phyloP scores from a whole-genome alignment of 2,329 filamentous ascomycete genomes.

The Bretziella fagacearum region DNA sequence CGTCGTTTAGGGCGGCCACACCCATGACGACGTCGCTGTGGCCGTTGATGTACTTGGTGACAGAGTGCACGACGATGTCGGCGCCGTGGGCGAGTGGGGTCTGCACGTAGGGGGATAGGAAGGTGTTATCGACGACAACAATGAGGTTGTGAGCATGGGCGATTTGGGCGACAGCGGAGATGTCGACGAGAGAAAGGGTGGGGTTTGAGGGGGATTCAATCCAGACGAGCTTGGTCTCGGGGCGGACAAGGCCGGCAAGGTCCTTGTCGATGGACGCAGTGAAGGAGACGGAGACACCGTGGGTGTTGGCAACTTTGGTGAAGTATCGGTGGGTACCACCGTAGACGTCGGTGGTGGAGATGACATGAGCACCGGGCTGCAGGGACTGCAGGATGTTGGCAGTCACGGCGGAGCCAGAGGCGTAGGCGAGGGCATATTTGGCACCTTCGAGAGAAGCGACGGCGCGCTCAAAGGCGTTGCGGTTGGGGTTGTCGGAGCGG shows the following conservation, averaged over 20 bases:
- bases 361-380: conserved; percentile 77
- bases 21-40: conserved; percentile 97
- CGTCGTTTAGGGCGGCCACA: conserved; percentile 83
- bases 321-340: conserved; percentile 97
- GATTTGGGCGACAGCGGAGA: conserved; percentile 62
- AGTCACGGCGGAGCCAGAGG: conserved; percentile 84
- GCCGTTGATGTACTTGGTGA: conserved; percentile 99
- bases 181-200: conserved; percentile 82
- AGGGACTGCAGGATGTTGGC: conserved; percentile 86
- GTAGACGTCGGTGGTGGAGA: conserved; percentile 95
- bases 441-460: conserved; percentile 87
- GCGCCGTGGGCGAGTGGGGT: conserved; percentile 90
- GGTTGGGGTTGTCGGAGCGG: conserved; percentile 84
- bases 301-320: conserved; percentile 88
- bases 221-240: conserved; percentile 88
- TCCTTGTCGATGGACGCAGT: conserved; percentile 83
- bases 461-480: conserved; percentile 82
- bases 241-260: conserved; percentile 65
- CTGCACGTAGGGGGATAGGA: conserved; percentile 90
- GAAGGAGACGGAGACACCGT: conserved; percentile 89
- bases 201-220: conserved; percentile 94
- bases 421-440: conserved; percentile 82
- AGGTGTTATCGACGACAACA: conserved; percentile 99
- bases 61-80: conserved; percentile 90
- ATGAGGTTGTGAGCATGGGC: conserved; percentile 79